These are phyloP conservation scores for Metschnikowia continentalis DNA, from an alignment of 805 yeast species.

Conservation along the genomic window DNA sequence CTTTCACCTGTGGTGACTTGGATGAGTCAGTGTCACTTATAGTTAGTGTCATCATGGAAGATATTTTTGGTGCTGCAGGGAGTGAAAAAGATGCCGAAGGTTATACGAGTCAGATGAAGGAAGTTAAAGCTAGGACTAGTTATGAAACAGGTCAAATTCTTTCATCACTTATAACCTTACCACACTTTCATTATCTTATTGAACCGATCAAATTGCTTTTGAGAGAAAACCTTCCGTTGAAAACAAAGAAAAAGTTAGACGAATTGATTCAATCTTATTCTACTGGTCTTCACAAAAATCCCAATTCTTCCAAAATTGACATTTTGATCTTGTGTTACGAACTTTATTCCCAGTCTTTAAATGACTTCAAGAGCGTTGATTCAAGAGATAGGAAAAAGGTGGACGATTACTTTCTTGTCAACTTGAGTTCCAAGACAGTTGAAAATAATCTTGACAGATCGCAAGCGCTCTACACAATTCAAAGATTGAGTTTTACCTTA, in stretches of 20 bases:
- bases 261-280: conserved; percentile 75
- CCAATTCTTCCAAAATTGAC: conserved; percentile 50
- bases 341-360: conserved; percentile 51
- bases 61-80: conserved; percentile 86
- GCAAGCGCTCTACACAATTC: conserved; percentile 57
- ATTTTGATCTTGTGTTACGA: conserved; percentile 72
- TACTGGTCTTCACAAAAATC: conserved; percentile 73
- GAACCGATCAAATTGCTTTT: conserved; percentile 64
- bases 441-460: conserved; percentile 54
- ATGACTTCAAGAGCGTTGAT: conserved; percentile 3
- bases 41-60: conserved; percentile 81
- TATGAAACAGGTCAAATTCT: conserved; percentile 81
- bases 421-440: conserved; percentile 55
- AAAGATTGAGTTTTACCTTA: conserved; percentile 72
- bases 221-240: conserved; percentile 59
- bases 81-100: conserved; percentile 95
- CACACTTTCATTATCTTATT: conserved; percentile 53
- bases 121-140: conserved; percentile 85
- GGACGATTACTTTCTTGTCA: conserved; percentile 71
- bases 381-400: conserved; percentile 14
- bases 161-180: conserved; percentile 58
- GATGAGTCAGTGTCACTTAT: conserved; percentile 61
- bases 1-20: conserved; percentile 63
- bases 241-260: conserved; percentile 68
- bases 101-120: conserved; percentile 79